Base-by-base conservation (phyloP, 257 asterid species). In the Anisodus acutangulus region DNA sequence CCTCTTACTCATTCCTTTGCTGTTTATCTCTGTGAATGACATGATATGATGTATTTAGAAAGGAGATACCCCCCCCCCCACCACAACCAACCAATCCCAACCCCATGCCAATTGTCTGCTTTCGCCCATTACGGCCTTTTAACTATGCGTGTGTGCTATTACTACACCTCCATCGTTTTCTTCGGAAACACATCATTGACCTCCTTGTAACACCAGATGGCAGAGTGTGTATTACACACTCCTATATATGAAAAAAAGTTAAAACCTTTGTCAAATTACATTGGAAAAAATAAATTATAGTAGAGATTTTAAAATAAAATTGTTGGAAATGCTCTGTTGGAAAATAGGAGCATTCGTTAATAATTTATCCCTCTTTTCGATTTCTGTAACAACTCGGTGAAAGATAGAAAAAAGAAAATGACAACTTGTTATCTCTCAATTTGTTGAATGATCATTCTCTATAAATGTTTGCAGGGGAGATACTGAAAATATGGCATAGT, bases 21-120 rank as follows among this genome's bases (percentile, higher is more conserved):
- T 69, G 54, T 39, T 69, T 69, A 16, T 69, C 78, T 69, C 54
- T 69, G 78, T 69, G 54, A 41, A 69, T 69, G 31, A 41, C 54
- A 16, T 39, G 31, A 41, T 69, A 69, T 69, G 78, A 39, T 69
- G 51, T 41, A 16, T 39, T 68, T 68, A 68, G 81, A 59, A 69
- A 9, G 53, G 53, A 69, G 31, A 16, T 69, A 8, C 86, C 83
- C 1, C 88, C 89, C 2, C 88, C 84, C 4, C 90, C 85, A 71
- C 93, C 35, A 31, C 90, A 86, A 71, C 93, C 35, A 31, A 31
- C 35, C 35, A 31, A 31, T 31, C 35, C 35, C 35, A 31, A 31
- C 35, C 51, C 76, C 15, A 41, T 41, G 9, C 78, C 53, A 16
- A 7, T 37, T 68, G 13, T 68, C 13, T 39, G 31, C 26, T 69